Evolutionary conservation across 2,329 filamentous ascomycete species (phyloP).

Genomic region (Phialophora verrucosa): DNA sequence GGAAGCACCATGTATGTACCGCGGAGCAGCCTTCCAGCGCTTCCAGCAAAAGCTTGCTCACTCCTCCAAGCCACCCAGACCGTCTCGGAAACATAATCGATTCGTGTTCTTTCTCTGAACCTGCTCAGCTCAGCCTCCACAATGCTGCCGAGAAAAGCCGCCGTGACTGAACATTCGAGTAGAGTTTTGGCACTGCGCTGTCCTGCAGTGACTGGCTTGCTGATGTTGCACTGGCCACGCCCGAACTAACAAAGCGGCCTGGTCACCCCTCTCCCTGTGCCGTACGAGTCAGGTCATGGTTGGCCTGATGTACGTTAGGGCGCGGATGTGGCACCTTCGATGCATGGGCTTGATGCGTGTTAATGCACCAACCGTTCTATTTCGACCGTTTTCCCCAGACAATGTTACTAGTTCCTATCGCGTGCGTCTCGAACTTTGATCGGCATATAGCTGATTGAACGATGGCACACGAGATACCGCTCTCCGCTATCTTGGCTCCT

Average conservation of each 20-base stretch:
- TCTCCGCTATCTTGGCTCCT: conserved; percentile 15
- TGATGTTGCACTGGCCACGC: conserved; percentile 26
- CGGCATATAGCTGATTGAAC: conserved; percentile 15
- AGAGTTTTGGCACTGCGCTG: conserved; percentile 3
- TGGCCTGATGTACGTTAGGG: conserved; percentile 18
- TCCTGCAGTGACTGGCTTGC: conserved; percentile 13
- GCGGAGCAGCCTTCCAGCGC: too few species aligned
- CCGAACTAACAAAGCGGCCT: neutral
- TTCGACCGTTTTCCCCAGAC: conserved; percentile 16
- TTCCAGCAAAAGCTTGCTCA: neutral
- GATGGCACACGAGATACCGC: conserved; percentile 1
- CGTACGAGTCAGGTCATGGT: conserved; percentile 1
- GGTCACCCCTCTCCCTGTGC: conserved; percentile 9
- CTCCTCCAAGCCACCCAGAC: neutral
- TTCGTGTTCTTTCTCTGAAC: conserved; percentile 12
- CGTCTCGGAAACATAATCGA: conserved; percentile 2
- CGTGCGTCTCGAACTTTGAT: conserved; percentile 20
- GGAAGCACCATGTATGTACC: neutral
- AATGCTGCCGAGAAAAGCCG: conserved; percentile 17
- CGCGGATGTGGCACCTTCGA: conserved; percentile 1
- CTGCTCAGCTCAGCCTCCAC: conserved; percentile 28
- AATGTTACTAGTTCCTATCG: neutral
- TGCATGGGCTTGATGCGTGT: conserved; percentile 14
- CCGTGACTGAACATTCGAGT: conserved; percentile 9
- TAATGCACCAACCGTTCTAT: conserved; percentile 8